Evolutionary conservation across 2,329 filamentous ascomycete species (phyloP).

Genomic region (Colletotrichum camelliae): DNA sequence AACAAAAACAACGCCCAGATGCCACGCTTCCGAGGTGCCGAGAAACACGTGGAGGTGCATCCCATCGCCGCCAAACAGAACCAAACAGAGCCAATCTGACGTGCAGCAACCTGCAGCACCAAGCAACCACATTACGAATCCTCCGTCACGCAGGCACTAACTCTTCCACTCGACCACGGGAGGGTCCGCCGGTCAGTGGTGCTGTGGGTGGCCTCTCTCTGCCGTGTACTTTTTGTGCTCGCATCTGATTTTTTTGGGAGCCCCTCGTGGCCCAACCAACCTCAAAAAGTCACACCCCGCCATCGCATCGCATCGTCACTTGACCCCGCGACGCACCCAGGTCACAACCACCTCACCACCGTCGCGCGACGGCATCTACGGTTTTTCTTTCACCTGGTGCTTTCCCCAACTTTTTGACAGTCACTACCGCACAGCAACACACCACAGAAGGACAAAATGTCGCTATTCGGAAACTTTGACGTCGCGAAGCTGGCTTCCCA

Average conservation of each 20-base stretch:
- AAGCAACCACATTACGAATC: constrained; percentile 13
- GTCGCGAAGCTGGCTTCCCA: constrained; percentile 35
- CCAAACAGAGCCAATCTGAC: constrained; percentile 18
- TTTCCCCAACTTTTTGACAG: neutral
- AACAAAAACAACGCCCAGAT: neutral
- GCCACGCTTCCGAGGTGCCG: neutral
- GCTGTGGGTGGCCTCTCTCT: neutral
- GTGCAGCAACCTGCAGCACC: constrained; percentile 9
- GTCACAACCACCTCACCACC: neutral
- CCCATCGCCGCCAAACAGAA: neutral
- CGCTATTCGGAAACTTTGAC: constrained; percentile 27
- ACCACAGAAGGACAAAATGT: neutral
- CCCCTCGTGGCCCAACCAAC: neutral
- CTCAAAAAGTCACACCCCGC: neutral
- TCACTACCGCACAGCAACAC: neutral
- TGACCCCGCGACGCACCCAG: constrained; percentile 10
- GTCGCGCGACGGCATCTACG: neutral
- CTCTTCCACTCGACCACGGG: neutral
- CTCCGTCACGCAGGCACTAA: neutral
- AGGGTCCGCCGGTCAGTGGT: neutral
- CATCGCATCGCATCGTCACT: neutral
- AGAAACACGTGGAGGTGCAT: constrained; percentile 4
- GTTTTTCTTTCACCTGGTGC: too few relatives aligned
- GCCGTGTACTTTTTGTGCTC: neutral
- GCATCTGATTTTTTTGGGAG: neutral